Base-by-base conservation (phyloP, 2,329 filamentous ascomycete genomes). In the Sphaceloma murrayae region DNA sequence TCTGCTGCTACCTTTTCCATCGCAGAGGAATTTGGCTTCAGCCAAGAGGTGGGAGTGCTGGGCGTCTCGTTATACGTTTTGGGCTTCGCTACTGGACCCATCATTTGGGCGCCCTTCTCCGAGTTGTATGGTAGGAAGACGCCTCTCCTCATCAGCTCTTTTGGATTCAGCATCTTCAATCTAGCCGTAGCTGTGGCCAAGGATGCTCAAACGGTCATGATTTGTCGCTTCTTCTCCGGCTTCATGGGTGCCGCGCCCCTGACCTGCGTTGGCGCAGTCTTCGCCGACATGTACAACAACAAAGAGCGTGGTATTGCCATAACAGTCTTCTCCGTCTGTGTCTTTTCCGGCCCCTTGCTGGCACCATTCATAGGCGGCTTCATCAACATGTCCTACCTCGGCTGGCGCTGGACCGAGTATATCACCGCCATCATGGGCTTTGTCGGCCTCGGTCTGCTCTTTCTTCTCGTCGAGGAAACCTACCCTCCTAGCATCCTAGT, bases 401-500 rank as follows among this genome's bases (percentile, higher is more conserved):
- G 61, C n/a, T 77, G 73, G 74, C 56, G 67, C 16, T 77, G 73
- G 73, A 59, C 56, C 8, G 57, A 55, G 40, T 62, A 74, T 51
- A 65, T 77, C 29, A 64, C 65, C 3, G 67, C 66, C 0, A 67
- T 78, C 51, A 74, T 78, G 70, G 74, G 72, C n/a, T 73, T 70
- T 47, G 13, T 60, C 3, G 65, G 68, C 2, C 66, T 74, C 9
- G 54, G 60, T 0, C 53, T 75, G 7, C 64, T 72, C 32, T 30
- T 74, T 0, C 51, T 77, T 27, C 74, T 77, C 57, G 62, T 77
- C 18, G 58, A 72, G 40, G 75, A 78, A 54, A 73, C 72, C 0
- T 78, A 78, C 49, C 69, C 74, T 1, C 75, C 75, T 0, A 65
- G 76, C 1, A 70, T 78, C 10, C 63, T 78, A 2, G 68, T 78